phyloP scores from a whole-genome alignment of 306 rosid genomes.

The Fragaria nilgerrensis region DNA sequence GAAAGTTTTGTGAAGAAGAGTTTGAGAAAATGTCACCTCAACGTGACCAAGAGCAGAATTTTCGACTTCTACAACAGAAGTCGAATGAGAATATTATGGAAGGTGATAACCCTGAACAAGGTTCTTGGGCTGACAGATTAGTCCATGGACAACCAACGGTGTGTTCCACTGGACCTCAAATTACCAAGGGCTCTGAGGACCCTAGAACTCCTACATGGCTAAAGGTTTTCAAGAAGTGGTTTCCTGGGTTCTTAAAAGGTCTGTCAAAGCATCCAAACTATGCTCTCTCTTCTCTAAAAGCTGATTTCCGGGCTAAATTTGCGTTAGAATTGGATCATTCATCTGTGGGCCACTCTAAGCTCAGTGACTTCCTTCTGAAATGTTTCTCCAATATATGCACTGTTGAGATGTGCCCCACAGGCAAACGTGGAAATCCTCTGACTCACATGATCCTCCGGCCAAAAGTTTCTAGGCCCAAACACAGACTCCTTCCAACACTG shows the following conservation, averaged over 20 bases:
- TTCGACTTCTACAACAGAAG: constrained; percentile 5
- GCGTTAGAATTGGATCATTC: constrained; percentile 39
- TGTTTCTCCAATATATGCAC: constrained; percentile 29
- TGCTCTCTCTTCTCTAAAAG: constrained; percentile 42
- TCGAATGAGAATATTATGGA: constrained; percentile 12
- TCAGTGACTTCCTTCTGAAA: constrained; percentile 33
- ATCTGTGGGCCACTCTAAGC: constrained; percentile 38
- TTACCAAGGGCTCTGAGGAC: background rate
- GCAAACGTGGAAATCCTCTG: constrained; percentile 12
- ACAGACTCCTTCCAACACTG: background rate
- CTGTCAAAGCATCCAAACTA: constrained; percentile 29
- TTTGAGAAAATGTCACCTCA: constrained; percentile 16
- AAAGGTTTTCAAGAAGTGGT: constrained; percentile 39
- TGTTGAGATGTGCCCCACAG: constrained; percentile 18
- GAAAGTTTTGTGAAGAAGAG: constrained; percentile 31
- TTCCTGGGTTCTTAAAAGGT: constrained; percentile 28
- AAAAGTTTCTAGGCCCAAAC: constrained; percentile 7
- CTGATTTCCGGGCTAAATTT: constrained; percentile 36
- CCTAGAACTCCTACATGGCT: constrained; percentile 34
- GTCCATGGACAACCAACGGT: constrained; percentile 5
- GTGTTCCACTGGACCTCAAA: constrained; percentile 15
- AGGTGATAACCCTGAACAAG: constrained; percentile 18
- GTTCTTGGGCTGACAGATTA: constrained; percentile 24
- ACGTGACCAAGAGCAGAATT: constrained; percentile 9
- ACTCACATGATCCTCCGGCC: constrained; percentile 38